These are phyloP conservation scores for Phlyctochytrium bullatum DNA, from an alignment of 192 early-diverging fungal genomes.

Conservation along the genomic window DNA sequence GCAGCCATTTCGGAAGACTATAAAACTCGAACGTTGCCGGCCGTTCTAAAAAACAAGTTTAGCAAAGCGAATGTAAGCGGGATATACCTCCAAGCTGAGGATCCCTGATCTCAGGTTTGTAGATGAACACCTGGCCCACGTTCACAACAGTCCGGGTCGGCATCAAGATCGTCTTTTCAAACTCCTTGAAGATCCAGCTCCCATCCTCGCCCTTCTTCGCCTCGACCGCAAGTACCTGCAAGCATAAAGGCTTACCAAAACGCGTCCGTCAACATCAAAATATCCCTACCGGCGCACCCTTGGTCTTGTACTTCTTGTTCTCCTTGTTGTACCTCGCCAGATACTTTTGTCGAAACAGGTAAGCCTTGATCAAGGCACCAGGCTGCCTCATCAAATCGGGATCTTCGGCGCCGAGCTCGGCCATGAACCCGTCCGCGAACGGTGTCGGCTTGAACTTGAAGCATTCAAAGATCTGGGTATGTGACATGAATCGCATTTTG, in stretches of 20 bases:
- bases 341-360: neutral
- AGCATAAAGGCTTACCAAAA: too few relatives aligned
- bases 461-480: neutral
- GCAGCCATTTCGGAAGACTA: neutral
- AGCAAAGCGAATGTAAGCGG: neutral
- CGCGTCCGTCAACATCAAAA: neutral
- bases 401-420: neutral
- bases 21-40: neutral
- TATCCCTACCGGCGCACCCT: neutral
- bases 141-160: neutral
- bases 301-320: neutral
- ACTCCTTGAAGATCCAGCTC: neutral
- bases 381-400: neutral
- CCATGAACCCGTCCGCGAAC: neutral
- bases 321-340: neutral
- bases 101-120: neutral
- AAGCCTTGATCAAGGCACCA: neutral
- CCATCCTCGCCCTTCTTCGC: neutral
- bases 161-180: neutral
- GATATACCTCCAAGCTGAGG: neutral
- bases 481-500: neutral
- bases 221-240: neutral
- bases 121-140: neutral
- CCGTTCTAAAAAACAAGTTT: neutral
- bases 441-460: neutral